Conservation (phyloP, 257 asterid species). For the Solanum acaule region DNA sequence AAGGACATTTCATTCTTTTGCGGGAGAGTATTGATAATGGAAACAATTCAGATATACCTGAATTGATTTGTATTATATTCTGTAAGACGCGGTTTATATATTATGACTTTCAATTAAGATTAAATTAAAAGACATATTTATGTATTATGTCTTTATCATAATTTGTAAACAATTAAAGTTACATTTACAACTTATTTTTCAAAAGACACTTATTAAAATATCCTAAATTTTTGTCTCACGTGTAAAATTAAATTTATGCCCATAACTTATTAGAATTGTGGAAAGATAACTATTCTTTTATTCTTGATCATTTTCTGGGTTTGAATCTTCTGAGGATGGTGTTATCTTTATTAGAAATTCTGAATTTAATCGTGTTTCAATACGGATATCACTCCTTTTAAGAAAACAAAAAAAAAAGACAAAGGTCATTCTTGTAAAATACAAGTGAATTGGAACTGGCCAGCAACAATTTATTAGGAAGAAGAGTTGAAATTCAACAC, state of each 20-base stretch:
- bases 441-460: not conserved
- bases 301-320: too few species aligned
- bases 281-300: too few species aligned
- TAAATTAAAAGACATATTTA: too few species aligned
- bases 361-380: too few species aligned
- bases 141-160: not conserved
- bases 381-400: too few species aligned
- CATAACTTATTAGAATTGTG: too few species aligned
- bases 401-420: too few species aligned
- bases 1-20: not conserved
- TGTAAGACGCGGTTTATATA: too few species aligned
- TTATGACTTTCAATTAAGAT: not conserved
- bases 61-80: too few species aligned
- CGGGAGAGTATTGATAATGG: not conserved
- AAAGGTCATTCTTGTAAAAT: not conserved
- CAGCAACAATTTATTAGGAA: not conserved
- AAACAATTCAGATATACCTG: rapidly evolving
- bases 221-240: rapidly evolving
- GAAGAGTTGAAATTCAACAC: not conserved
- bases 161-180: too few species aligned
- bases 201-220: not conserved
- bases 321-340: too few species aligned
- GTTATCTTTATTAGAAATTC: too few species aligned
- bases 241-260: not conserved
- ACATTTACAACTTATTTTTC: not conserved